Evolutionary conservation across 78 protist species (phyloP).

Genomic region (Protostelium mycophagum): DNA sequence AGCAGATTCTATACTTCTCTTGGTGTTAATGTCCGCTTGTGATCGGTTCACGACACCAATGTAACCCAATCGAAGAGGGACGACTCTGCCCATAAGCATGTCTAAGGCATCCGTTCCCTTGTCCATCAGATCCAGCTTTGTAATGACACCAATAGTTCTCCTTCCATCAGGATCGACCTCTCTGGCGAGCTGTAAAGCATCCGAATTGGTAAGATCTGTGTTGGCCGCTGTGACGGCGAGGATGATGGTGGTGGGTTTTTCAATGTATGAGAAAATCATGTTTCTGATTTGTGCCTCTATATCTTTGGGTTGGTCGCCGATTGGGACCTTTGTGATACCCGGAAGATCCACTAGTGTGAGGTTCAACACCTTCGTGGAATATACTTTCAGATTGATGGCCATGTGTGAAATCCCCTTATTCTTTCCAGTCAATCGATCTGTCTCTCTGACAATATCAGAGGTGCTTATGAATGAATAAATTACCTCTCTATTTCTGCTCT

Average conservation of each 20-base stretch:
- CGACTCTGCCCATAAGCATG: conserved; percentile 71
- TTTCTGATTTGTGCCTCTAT: conserved; percentile 76
- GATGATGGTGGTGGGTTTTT: conserved; percentile 83
- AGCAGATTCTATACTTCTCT: conserved; percentile 73
- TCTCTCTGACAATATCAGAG: conserved; percentile 40
- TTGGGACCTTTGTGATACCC: conserved; percentile 90
- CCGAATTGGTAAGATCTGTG: conserved; percentile 92
- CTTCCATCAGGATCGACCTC: conserved; percentile 67
- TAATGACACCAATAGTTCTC: conserved; percentile 79
- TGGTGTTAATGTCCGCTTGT: conserved; percentile 78
- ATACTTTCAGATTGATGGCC: conserved; percentile 90
- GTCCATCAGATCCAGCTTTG: conserved; percentile 92
- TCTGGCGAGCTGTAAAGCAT: conserved; percentile 83
- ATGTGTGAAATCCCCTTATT: conserved; percentile 74
- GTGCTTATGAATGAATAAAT: too few species aligned
- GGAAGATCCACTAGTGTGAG: conserved; percentile 96
- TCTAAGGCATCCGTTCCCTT: conserved; percentile 91
- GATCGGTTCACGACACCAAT: conserved; percentile 78
- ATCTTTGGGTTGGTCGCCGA: conserved; percentile 93
- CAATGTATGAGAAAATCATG: conserved; percentile 79
- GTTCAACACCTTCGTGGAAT: conserved; percentile 84
- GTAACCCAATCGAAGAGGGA: conserved; percentile 79
- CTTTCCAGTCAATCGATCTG: conserved; percentile 84
- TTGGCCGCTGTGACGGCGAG: conserved; percentile 97
- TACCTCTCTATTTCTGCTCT: conserved; percentile 66